Conservation (phyloP, 257 asterid species). For the Marsdenia floribunda region DNA sequence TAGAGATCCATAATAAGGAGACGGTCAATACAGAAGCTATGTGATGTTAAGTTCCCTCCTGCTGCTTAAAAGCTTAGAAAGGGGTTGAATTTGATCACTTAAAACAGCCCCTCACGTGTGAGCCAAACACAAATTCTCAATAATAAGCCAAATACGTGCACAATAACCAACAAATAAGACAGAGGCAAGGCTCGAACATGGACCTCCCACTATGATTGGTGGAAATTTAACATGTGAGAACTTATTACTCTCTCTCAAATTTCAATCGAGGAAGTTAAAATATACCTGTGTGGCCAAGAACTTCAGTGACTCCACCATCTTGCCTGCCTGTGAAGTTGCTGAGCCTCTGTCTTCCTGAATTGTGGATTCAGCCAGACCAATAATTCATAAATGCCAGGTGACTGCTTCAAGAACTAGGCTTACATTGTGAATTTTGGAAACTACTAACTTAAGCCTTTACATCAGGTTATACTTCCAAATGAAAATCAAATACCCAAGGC, state of each 20-base stretch:
- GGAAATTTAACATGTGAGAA: not conserved
- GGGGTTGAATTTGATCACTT: too few relatives aligned
- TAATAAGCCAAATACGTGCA: too few relatives aligned
- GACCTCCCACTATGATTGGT: too few relatives aligned
- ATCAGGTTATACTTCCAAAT: not conserved
- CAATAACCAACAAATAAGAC: too few relatives aligned
- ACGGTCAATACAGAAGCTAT: conserved; percentile 17
- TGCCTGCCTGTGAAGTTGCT: conserved; percentile 81
- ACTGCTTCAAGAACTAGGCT: conserved; percentile 11
- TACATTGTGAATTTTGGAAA: not conserved
- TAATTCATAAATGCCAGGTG: not conserved
- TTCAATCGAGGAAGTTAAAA: not conserved
- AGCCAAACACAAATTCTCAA: too few relatives aligned
- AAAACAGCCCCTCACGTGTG: too few relatives aligned
- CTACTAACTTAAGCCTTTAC: not conserved
- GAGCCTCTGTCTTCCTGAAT: conserved; percentile 74
- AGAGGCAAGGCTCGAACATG: too few relatives aligned
- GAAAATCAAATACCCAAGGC: not conserved
- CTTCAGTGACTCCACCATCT: conserved; percentile 86
- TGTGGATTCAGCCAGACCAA: conserved; percentile 1
- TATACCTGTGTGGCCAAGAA: conserved; percentile 82
- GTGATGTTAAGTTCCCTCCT: too few relatives aligned
- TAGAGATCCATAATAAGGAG: conserved; percentile 30
- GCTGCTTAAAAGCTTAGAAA: too few relatives aligned
- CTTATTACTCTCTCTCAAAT: conserved; percentile 7